Evolutionary conservation across 495 filamentous ascomycete species (phyloP).

Genomic region (Darksidea phi): DNA sequence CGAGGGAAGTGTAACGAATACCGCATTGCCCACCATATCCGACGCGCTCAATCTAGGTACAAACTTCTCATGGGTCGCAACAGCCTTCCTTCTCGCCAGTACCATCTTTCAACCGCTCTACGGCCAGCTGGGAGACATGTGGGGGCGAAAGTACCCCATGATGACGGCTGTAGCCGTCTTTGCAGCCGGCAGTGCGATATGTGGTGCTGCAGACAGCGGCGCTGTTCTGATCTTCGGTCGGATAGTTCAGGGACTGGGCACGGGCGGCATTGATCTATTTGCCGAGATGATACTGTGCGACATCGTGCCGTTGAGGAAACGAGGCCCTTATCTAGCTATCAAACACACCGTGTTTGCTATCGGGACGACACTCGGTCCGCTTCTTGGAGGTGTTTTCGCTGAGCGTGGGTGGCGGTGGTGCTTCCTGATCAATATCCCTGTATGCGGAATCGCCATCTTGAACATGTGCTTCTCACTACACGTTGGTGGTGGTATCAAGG

Average conservation of each 20-base stretch:
- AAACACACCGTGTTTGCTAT: conserved; percentile 15
- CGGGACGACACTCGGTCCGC: conserved; percentile 22
- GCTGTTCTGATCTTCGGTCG: conserved; percentile 18
- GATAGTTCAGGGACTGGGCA: conserved; percentile 23
- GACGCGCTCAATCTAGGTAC: conserved; percentile 21
- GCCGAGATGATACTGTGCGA: conserved; percentile 27
- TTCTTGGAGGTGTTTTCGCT: conserved; percentile 30
- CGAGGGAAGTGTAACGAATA: conserved; percentile 29
- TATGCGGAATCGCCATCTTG: conserved; percentile 16
- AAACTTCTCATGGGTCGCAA: conserved; percentile 10
- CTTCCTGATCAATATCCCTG: conserved; percentile 31
- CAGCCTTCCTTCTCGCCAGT: conserved; percentile 17
- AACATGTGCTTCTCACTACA: conserved; percentile 19
- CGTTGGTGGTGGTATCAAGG: conserved; percentile 13
- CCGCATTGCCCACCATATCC: conserved; percentile 25
- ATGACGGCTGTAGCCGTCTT: conserved; percentile 20
- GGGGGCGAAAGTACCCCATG: conserved; percentile 26
- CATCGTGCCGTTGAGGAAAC: conserved; percentile 18
- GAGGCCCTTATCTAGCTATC: conserved; percentile 25
- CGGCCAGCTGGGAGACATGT: conserved; percentile 24
- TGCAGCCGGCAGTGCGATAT: conserved; percentile 20
- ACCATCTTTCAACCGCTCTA: conserved; percentile 29
- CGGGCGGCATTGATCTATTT: conserved; percentile 29
- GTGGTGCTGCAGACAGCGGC: conserved; percentile 13
- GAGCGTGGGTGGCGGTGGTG: conserved; percentile 31